Percentiles rank a stretch among this genome's conserved stretches.
Conservation (phyloP, 371 early-diverging fungal genomes). For the Mucor velutinosus region DNA sequence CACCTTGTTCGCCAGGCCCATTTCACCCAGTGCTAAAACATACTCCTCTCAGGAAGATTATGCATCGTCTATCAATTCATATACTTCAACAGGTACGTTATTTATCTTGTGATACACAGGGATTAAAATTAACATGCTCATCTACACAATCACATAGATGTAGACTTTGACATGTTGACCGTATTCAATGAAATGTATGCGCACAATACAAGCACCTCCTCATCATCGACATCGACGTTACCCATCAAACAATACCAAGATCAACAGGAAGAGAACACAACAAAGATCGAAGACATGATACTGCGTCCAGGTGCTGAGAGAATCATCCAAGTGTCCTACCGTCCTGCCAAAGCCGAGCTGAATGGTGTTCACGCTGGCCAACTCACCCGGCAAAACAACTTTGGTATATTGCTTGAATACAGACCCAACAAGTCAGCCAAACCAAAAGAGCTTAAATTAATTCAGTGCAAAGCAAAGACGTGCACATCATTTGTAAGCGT, state of each 20-base stretch:
- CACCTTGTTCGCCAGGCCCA: slow-evolving; percentile 49
- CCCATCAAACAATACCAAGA: not conserved
- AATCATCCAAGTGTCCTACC: slow-evolving; percentile 76
- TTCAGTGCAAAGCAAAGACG: slow-evolving; percentile 87
- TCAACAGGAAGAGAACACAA: slow-evolving; percentile 28
- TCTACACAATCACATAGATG: slow-evolving; percentile 3
- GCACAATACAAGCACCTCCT: not conserved
- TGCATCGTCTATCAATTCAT: not conserved
- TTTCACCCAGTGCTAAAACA: slow-evolving; percentile 3
- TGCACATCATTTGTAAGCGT: slow-evolving; percentile 94
- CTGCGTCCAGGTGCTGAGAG: slow-evolving; percentile 85
- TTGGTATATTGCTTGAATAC: slow-evolving; percentile 76
- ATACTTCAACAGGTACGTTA: slow-evolving; percentile 6
- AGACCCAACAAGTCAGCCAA: slow-evolving; percentile 53
- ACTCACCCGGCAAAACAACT: slow-evolving; percentile 68
- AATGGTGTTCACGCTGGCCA: slow-evolving; percentile 70
- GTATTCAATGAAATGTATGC: slow-evolving; percentile 12
- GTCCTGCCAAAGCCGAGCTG: slow-evolving; percentile 64
- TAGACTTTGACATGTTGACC: slow-evolving; percentile 12
- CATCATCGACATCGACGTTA: not conserved
- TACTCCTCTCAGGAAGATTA: slow-evolving; percentile 1
- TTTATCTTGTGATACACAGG: not conserved
- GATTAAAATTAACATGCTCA: not conserved
- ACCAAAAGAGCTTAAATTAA: slow-evolving; percentile 74
- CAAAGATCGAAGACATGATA: slow-evolving; percentile 84